Evolutionary conservation across 352 stramenopile species (phyloP), one percentile per base, ranked within the genome.

Genomic region (Achlya hypogyna): DNA sequence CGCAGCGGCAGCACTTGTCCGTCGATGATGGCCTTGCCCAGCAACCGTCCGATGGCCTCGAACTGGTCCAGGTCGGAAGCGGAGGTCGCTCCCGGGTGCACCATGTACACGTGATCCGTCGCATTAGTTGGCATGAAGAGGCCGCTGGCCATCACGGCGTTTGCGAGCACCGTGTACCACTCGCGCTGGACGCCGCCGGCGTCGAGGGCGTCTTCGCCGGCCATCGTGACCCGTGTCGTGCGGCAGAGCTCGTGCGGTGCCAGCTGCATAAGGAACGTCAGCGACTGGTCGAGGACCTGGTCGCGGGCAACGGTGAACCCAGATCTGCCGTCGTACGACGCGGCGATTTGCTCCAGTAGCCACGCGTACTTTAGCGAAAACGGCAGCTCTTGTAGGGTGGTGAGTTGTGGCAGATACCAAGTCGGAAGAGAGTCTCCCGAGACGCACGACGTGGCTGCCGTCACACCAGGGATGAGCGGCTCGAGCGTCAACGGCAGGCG

Each of bases 311-410:
- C 80, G 40, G 74, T 31, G 25, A 58, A 35, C 6, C 29, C 29
- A 5, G 20, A 38, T 35, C 14, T 6, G 6, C 10, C 29, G 14
- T 10, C 29, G 23, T 35, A 2, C 28, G 81, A 78, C 53, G 89
- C 69, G 65, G 89, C 91, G 56, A 91, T 88, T 25, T 81, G 74
- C 45, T 91, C 82, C 9, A 93, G 65, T 63, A 91, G 89, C 82
- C 82, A 91, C 58, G 82, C 71, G 68, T 88, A 91, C 63, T 93
- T 93, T 45, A 79, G 78, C n/a, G 78, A 78, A 68, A 93, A 93
- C 25, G 84, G 75, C 23, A 93, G 14, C 51, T 10, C 51, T 2
- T 18, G 5, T 5, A 31, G 51, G 6, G 4, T 5, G 3, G 43
- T 20, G 9, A n/a, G 9, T 20, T 52, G 43, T 10, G 12, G 10